These are phyloP conservation scores for Solanum hybrid DNA, from an alignment of 305 asterid species.

Conservation along the genomic window DNA sequence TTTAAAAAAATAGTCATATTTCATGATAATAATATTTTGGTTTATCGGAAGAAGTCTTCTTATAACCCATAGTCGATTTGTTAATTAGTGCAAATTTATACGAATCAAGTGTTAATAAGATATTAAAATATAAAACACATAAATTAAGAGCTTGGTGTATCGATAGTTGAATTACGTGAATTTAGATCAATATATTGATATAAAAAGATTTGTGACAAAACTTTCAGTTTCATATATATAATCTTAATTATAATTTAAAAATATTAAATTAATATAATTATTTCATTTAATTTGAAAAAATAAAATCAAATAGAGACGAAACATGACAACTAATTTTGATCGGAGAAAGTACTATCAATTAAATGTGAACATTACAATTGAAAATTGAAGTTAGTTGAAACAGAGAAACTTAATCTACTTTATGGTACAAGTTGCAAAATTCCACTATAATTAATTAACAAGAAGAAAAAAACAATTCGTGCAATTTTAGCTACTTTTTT, in stretches of 20 bases:
- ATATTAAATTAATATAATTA: no score
- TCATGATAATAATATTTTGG: neutral
- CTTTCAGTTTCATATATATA: neutral
- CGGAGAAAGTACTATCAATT: neutral
- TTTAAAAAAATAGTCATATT: neutral
- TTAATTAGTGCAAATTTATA: neutral
- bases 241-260: no score
- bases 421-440: neutral
- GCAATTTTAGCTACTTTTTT: constrained; percentile 1
- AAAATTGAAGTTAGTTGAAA: neutral
- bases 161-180: neutral
- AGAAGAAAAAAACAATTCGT: neutral
- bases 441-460: neutral
- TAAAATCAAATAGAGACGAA: neutral
- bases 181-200: neutral
- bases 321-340: neutral
- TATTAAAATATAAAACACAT: neutral
- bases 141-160: neutral
- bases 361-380: neutral
- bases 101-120: neutral
- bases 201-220: neutral
- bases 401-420: neutral
- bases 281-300: no score
- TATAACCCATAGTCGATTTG: neutral
- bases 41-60: neutral